Evolutionary conservation across 208 protist species (phyloP).

Genomic region (Trypanosoma congolense): DNA sequence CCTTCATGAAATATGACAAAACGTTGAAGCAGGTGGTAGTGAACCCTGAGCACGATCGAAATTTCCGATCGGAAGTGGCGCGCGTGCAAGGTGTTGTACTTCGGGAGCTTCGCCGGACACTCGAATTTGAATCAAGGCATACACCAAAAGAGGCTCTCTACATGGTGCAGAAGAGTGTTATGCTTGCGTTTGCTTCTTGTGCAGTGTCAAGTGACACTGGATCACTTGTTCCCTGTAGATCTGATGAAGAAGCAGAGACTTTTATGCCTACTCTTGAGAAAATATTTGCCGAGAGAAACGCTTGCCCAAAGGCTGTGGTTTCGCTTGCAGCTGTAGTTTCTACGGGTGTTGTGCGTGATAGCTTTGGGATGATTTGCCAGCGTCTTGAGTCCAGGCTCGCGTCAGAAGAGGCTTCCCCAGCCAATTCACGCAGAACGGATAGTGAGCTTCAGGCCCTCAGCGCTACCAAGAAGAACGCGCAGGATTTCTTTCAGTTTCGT

Average conservation of each 20-base stretch:
- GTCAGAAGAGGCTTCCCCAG: conserved; percentile 17
- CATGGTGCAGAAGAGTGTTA: conserved; percentile 33
- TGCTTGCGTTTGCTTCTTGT: conserved; percentile 38
- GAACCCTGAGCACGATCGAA: conserved; percentile 41
- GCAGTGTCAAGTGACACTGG: conserved; percentile 25
- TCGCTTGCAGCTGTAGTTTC: conserved; percentile 45
- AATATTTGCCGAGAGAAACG: conserved; percentile 34
- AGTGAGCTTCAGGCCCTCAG: conserved; percentile 30
- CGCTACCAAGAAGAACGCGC: conserved; percentile 37
- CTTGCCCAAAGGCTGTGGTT: conserved; percentile 34
- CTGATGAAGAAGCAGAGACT: conserved; percentile 28
- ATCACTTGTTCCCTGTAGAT: conserved; percentile 16
- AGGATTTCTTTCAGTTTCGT: conserved; percentile 36
- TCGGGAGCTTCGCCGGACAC: conserved; percentile 28
- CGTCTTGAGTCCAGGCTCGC: conserved; percentile 34
- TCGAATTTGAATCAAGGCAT: conserved; percentile 15
- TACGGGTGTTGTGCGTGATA: conserved; percentile 31
- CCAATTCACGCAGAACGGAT: conserved; percentile 23
- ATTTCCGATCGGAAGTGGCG: conserved; percentile 29
- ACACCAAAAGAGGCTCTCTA: conserved; percentile 60
- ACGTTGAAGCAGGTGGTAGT: conserved; percentile 30
- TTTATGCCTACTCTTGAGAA: conserved; percentile 37
- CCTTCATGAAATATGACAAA: conserved; percentile 56
- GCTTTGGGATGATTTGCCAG: conserved; percentile 22
- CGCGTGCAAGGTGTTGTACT: conserved; percentile 42